Evolutionary conservation across 192 early-diverging fungal species (phyloP).

Genomic region (Umbelopsis vinacea): DNA sequence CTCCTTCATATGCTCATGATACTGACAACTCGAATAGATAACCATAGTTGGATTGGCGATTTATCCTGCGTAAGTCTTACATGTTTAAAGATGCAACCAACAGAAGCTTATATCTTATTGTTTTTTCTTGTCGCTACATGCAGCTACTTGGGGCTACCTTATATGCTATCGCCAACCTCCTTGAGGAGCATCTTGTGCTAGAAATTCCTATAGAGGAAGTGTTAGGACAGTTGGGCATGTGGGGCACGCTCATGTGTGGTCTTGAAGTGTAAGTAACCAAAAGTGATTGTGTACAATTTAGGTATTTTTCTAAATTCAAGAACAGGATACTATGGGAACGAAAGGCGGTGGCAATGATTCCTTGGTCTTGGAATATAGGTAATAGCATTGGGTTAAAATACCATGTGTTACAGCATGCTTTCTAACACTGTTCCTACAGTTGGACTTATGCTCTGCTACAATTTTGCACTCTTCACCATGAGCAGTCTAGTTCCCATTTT

Average conservation of each 20-base stretch:
- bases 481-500: constrained; percentile 31
- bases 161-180: constrained; percentile 35
- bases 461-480: constrained; percentile 32
- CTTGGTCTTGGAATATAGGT: constrained; percentile 20
- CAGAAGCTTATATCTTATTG: background rate
- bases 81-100: background rate
- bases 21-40: background rate
- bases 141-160: constrained; percentile 35
- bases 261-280: constrained; percentile 31
- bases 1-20: background rate
- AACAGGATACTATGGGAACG: background rate
- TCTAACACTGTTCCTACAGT: constrained; percentile 1
- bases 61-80: constrained; percentile 27
- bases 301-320: background rate
- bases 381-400: background rate
- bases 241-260: constrained; percentile 31
- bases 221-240: constrained; percentile 22
- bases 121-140: background rate
- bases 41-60: constrained; percentile 41
- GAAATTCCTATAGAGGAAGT: constrained; percentile 25
- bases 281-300: background rate
- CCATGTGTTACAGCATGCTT: background rate
- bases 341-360: background rate
- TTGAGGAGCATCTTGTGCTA: constrained; percentile 36
- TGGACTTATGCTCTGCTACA: constrained; percentile 23